Base-by-base conservation (phyloP, 2,329 filamentous ascomycete species). In the Chaetomium olivaceum region DNA sequence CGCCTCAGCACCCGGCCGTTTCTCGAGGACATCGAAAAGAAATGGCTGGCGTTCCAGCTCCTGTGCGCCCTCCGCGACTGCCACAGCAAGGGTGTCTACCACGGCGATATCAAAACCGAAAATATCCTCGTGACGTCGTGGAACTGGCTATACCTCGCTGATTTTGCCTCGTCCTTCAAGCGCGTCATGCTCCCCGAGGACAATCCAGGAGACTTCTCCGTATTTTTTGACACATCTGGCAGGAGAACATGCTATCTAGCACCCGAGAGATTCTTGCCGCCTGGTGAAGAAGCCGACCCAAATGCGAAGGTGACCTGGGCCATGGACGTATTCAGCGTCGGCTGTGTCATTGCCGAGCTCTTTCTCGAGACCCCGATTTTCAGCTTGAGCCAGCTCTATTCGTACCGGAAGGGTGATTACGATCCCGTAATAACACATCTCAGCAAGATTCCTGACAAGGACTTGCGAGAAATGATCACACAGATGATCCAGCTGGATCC, bases 71-170 rank as follows among this genome's bases (percentile, higher is more conserved):
- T 99, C 65, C 89, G 93, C 64, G 96, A 99, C 77, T 97, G 92
- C 73, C 95, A 99, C 77, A 84, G 90, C 31, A 86, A 90, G 56
- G 91, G 96, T 73, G 84, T 99, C 60, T 98, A 93, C 76, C 95
- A 99, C 76, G 96, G 95, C 65, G 96, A 99, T 75, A 98, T 99
- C 81, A 99, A 99, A 82, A 95, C 94, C 1, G 94, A 99, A 78
- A 99, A 99, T 73, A 88, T 96, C 43, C 82, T 99, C 57, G 94
- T 99, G 59, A 99, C 95, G 0, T 98, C 95, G 7, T 99, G 95
- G 95, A 97, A 98, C 80, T 99, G 96, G 95, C 84, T 99, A 2
- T 99, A 98, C 76, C 84, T 99, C 46, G 90, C 93, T n/a, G 95
- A 99, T 77, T 99, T 98, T 76, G 97, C 94, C 4, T 93, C 94